A percentile compares a stretch with the other conserved stretches of the same genome.
Conservation (phyloP, 805 yeast genomes). For the Myxozyma neglecta region DNA sequence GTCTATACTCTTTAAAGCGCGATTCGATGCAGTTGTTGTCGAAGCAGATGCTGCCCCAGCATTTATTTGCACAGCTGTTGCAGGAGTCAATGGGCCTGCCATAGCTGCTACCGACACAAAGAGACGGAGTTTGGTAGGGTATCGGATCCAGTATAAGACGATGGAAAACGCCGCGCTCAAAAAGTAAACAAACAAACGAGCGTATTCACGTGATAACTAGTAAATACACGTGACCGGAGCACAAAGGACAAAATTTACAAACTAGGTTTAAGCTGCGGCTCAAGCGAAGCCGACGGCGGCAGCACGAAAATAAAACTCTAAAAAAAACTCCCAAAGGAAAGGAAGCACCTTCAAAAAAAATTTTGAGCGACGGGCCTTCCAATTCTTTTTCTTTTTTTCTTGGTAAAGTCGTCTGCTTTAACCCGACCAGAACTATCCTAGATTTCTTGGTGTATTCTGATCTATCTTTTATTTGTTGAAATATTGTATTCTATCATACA, state of each 20-base stretch:
- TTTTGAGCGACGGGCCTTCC: not conserved
- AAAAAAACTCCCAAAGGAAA: not conserved
- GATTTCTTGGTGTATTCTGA: not conserved
- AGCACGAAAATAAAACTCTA: not conserved
- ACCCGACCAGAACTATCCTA: conserved; percentile 1
- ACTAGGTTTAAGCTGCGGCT: no score
- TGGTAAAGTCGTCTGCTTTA: conserved; percentile 24
- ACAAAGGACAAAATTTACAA: not conserved
- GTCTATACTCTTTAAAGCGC: conserved; percentile 10
- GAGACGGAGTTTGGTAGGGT: not conserved
- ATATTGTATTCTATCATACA: not conserved
- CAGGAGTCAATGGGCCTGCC: conserved; percentile 27
- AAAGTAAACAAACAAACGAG: conserved; percentile 7
- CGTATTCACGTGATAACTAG: not conserved
- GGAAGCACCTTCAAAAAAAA: not conserved
- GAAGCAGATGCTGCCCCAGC: not conserved
- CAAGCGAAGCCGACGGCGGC: not conserved
- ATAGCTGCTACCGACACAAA: not conserved
- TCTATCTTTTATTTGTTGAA: not conserved
- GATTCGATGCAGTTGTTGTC: not conserved
- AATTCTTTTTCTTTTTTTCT: conserved; percentile 9
- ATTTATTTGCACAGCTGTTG: conserved; percentile 18
- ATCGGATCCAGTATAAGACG: not conserved
- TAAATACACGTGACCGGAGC: not conserved
- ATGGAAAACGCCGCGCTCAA: no score